phyloP scores from a whole-genome alignment of 2,329 filamentous ascomycete genomes.

The Calonectria ilicicola region DNA sequence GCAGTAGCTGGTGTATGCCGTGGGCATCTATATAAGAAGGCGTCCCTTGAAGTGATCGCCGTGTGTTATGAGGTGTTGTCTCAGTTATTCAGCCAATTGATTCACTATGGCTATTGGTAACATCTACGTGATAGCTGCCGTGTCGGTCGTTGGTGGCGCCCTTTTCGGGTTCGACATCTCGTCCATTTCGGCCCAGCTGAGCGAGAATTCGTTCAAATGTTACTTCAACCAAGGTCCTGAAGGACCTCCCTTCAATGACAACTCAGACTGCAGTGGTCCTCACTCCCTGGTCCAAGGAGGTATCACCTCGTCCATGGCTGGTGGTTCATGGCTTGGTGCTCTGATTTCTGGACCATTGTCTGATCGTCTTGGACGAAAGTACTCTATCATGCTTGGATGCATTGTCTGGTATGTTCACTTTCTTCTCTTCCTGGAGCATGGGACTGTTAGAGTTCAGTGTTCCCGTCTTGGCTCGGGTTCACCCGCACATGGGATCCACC shows the following conservation, averaged over 20 bases:
- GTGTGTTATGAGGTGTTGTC: background rate
- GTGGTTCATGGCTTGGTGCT: conserved; percentile 63
- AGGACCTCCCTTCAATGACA: conserved; percentile 45
- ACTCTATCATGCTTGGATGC: conserved; percentile 62
- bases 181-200: conserved; percentile 40
- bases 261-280: conserved; percentile 47
- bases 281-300: conserved; percentile 60
- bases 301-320: conserved; percentile 64
- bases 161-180: conserved; percentile 43
- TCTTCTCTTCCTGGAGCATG: background rate
- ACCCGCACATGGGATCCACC: background rate
- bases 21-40: background rate
- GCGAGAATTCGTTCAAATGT: conserved; percentile 51
- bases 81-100: background rate
- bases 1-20: background rate
- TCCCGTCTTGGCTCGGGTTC: background rate
- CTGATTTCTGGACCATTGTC: conserved; percentile 61
- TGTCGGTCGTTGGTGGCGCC: conserved; percentile 38
- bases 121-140: conserved; percentile 40
- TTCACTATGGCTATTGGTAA: conserved; percentile 33
- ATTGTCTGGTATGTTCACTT: conserved; percentile 59
- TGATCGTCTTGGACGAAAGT: conserved; percentile 62
- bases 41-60: background rate
- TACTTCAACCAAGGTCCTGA: conserved; percentile 53
- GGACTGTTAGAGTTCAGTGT: background rate